These are phyloP conservation scores for Podila epigama DNA, from an alignment of 192 early-diverging fungal species.

Conservation along the genomic window DNA sequence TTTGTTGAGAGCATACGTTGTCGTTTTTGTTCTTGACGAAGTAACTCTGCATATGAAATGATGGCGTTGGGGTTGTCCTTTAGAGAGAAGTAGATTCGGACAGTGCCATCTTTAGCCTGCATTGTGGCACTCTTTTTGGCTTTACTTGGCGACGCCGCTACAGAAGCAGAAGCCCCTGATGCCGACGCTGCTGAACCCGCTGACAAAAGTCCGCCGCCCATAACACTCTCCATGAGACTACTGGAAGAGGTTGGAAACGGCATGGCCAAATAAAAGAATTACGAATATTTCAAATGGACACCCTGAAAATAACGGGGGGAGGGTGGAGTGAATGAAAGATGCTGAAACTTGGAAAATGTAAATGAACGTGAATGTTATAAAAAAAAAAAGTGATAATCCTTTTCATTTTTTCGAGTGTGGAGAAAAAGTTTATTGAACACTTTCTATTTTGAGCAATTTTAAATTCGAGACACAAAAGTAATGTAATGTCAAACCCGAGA, in stretches of 20 bases:
- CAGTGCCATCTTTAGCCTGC: not conserved
- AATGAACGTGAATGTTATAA: too few relatives aligned
- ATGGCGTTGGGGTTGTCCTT: conserved; percentile 44
- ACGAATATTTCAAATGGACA: too few relatives aligned
- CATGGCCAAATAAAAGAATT: too few relatives aligned
- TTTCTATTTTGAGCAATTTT: not conserved
- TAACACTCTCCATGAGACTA: conserved; percentile 37
- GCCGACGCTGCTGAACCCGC: not conserved
- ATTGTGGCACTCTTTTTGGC: not conserved
- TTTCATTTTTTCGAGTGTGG: too few relatives aligned
- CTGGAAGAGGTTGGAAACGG: conserved; percentile 22
- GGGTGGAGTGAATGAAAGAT: not conserved
- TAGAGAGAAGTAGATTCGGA: conserved; percentile 37
- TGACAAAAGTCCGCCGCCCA: conserved; percentile 9
- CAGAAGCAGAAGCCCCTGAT: not conserved
- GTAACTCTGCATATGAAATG: conserved; percentile 38
- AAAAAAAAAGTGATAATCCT: too few relatives aligned
- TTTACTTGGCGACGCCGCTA: not conserved
- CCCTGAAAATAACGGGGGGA: not conserved
- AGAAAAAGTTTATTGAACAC: too few relatives aligned
- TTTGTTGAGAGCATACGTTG: not conserved
- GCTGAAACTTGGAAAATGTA: too few relatives aligned
- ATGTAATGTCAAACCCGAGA: conserved; percentile 41
- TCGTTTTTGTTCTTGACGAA: conserved; percentile 30
- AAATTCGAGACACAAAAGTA: too few relatives aligned